A percentile compares a stretch with the other conserved stretches of the same genome.
phyloP scores from a whole-genome alignment of 2,329 filamentous ascomycete species.

The Didymella pomorum region DNA sequence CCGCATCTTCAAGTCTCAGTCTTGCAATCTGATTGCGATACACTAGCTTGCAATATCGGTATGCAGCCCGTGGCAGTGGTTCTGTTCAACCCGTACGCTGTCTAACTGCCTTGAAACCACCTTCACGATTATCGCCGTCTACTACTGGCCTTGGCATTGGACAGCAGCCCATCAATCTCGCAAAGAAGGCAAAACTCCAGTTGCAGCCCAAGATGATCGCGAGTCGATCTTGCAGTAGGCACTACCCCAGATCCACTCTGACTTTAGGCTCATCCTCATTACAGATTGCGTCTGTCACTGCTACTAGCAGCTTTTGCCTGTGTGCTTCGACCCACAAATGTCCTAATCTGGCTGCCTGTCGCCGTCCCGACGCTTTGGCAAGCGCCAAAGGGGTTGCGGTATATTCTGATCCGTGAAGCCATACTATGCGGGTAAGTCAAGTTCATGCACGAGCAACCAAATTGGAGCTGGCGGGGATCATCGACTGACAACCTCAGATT shows the following conservation, averaged over 20 bases:
- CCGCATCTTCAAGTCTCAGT: conserved; percentile 24
- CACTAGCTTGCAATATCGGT: conserved; percentile 73
- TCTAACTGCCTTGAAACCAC: conserved; percentile 95
- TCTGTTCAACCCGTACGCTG: conserved; percentile 89
- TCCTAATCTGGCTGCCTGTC: conserved; percentile 81
- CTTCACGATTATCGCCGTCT: conserved; percentile 79
- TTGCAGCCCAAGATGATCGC: conserved; percentile 46
- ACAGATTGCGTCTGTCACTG: conserved; percentile 64
- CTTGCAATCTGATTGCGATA: conserved; percentile 33
- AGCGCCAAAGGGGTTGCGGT: conserved; percentile 55
- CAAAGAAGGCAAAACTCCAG: conserved; percentile 39
- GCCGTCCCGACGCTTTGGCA: conserved; percentile 61
- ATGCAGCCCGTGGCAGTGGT: conserved; percentile 94
- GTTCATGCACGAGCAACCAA: conserved; percentile 2
- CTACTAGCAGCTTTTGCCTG: conserved; percentile 81
- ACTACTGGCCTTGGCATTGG: conserved; percentile 86
- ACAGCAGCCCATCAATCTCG: conserved; percentile 30
- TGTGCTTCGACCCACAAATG: conserved; percentile 87
- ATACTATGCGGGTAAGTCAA: conserved; percentile 64
- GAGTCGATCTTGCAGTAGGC: conserved; percentile 41
- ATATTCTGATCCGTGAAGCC: conserved; percentile 68
- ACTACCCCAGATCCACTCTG: conserved; percentile 16
- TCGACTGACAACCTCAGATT: conserved; percentile 53
- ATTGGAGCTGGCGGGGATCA: neutral
- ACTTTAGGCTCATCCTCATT: conserved; percentile 36